Conservation (phyloP, 257 asterid genomes). For the Solanum appendiculatum region DNA sequence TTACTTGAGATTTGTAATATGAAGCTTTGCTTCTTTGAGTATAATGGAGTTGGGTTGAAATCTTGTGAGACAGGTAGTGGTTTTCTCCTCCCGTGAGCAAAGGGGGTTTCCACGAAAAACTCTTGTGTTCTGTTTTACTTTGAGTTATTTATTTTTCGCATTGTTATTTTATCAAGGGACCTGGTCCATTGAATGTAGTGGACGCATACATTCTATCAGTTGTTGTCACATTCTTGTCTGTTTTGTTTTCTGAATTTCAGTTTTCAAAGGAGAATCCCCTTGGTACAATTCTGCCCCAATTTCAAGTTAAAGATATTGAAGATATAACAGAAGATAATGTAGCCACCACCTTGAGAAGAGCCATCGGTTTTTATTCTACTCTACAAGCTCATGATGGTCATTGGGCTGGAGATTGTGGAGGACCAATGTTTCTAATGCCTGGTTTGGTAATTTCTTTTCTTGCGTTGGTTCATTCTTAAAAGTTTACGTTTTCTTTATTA, state of each 20-base stretch:
- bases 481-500: constrained; percentile 8
- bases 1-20: too few relatives aligned
- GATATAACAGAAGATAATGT: constrained; percentile 76
- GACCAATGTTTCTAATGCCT: constrained; percentile 93
- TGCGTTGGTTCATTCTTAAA: not conserved
- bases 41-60: too few relatives aligned
- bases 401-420: constrained; percentile 96
- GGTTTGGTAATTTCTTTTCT: constrained; percentile 51
- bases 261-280: constrained; percentile 60
- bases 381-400: constrained; percentile 84
- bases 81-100: too few relatives aligned
- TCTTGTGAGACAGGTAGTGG: too few relatives aligned
- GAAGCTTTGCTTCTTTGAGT: too few relatives aligned
- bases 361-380: constrained; percentile 64
- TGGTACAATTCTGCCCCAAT: constrained; percentile 35
- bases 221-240: not conserved
- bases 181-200: too few relatives aligned
- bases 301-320: constrained; percentile 48
- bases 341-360: constrained; percentile 61
- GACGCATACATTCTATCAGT: too few relatives aligned
- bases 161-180: too few relatives aligned
- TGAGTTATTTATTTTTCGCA: too few relatives aligned
- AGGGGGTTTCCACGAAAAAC: too few relatives aligned
- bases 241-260: constrained; percentile 18
- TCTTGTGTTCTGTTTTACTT: too few relatives aligned